Evolutionary conservation across 2,329 filamentous ascomycete species (phyloP).

Genomic region (Cercospora brassicicola): DNA sequence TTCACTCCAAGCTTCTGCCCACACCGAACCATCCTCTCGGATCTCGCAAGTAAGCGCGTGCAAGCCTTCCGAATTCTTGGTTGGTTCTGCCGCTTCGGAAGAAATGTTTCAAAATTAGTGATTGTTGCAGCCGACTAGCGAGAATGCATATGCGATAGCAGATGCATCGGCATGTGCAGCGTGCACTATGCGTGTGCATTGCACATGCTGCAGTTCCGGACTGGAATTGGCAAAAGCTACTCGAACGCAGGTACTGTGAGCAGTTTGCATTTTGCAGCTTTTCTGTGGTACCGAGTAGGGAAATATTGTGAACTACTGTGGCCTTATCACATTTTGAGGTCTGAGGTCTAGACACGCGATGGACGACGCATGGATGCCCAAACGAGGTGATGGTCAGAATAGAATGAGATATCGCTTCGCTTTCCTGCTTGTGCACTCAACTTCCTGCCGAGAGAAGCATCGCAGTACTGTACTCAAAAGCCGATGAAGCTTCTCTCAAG

Average conservation of each 20-base stretch:
- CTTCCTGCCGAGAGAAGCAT: not conserved
- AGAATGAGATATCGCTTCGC: not conserved
- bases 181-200: not conserved
- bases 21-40: not conserved
- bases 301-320: not conserved
- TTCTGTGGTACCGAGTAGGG: not conserved
- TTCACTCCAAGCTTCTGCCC: not conserved
- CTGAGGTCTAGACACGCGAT: not conserved
- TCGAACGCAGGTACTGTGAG: not conserved
- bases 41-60: not conserved
- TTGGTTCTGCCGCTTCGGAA: not conserved
- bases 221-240: not conserved
- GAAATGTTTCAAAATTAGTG: conserved; percentile 1
- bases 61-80: conserved; percentile 7
- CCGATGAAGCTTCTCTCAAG: not conserved
- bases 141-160: not conserved
- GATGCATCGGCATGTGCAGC: not conserved
- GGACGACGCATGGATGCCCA: not conserved
- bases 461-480: not conserved
- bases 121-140: not conserved
- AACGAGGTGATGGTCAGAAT: not conserved
- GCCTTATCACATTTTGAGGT: not conserved
- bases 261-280: not conserved
- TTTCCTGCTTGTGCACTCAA: not conserved
- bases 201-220: not conserved